Conservation (phyloP, 805 yeast species). For the Candida sanyiensis region DNA sequence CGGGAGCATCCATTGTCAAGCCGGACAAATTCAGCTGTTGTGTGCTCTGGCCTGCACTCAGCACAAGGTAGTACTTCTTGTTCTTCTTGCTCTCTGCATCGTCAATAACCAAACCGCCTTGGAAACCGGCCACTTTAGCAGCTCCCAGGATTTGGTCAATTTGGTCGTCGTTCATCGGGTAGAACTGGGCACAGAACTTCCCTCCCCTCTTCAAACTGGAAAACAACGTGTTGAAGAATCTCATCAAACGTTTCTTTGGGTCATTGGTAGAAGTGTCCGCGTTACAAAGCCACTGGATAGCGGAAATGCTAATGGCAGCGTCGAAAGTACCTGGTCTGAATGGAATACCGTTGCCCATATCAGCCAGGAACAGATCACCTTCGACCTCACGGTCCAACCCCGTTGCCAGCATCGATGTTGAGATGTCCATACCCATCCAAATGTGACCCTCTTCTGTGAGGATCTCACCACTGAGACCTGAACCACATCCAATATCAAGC, state of each 20-base stretch:
- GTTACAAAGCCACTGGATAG: conserved; percentile 96
- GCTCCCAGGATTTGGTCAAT: conserved; percentile 70
- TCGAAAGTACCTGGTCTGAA: conserved; percentile 95
- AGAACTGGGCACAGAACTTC: conserved; percentile 94
- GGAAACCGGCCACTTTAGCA: conserved; percentile 92
- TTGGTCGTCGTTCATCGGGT: conserved; percentile 87
- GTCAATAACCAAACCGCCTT: conserved; percentile 92
- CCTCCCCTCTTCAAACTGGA: conserved; percentile 90
- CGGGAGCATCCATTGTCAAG: conserved; percentile 70
- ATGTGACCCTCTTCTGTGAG: conserved; percentile 87
- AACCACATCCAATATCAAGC: conserved; percentile 94
- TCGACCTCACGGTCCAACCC: conserved; percentile 89
- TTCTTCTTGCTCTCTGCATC: conserved; percentile 90
- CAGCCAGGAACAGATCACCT: conserved; percentile 87
- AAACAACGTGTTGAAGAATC: conserved; percentile 84
- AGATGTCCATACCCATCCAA: conserved; percentile 96
- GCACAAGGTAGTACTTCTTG: conserved; percentile 83
- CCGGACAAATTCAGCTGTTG: conserved; percentile 72
- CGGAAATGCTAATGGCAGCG: conserved; percentile 92
- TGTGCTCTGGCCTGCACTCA: conserved; percentile 80
- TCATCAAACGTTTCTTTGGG: conserved; percentile 73
- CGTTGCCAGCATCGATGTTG: conserved; percentile 93
- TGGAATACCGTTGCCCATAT: conserved; percentile 91
- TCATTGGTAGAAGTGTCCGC: conserved; percentile 81
- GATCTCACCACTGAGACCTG: conserved; percentile 93